phyloP scores from a whole-genome alignment of 257 asterid genomes.

The Solanum infundibuliforme region DNA sequence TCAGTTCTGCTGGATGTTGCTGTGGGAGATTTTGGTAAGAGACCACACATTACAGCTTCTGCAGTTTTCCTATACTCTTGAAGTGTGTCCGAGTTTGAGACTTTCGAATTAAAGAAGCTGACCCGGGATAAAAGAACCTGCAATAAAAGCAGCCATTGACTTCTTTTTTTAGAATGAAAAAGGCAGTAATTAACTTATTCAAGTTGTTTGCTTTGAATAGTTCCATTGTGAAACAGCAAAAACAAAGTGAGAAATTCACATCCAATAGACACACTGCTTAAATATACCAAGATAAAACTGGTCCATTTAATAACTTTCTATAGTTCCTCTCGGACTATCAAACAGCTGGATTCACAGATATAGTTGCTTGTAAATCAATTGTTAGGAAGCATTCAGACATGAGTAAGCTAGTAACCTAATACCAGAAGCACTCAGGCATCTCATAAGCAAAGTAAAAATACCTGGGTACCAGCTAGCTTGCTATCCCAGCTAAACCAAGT shows the following conservation, averaged over 20 bases:
- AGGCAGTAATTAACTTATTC: neutral
- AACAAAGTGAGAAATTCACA: neutral
- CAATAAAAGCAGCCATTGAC: slow-evolving; percentile 4
- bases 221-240: neutral
- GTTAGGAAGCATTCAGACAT: neutral
- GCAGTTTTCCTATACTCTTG: slow-evolving; percentile 56
- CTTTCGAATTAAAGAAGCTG: slow-evolving; percentile 55
- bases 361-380: neutral
- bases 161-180: neutral
- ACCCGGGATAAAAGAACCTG: slow-evolving; percentile 82
- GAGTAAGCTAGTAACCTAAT: neutral
- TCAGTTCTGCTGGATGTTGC: slow-evolving; percentile 70
- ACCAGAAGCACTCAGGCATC: neutral
- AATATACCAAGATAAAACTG: neutral
- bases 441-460: slow-evolving; percentile 4
- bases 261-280: neutral
- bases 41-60: slow-evolving; percentile 85
- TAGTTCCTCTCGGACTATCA: neutral
- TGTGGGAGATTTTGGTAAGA: slow-evolving; percentile 68
- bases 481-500: slow-evolving; percentile 97
- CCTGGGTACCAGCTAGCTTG: slow-evolving; percentile 85
- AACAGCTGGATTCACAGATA: neutral
- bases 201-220: neutral
- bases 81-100: slow-evolving; percentile 28
- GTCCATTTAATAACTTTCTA: neutral